These are phyloP conservation scores for Centaurea solstitialis DNA, from an alignment of 129 eudicot species.

Conservation along the genomic window DNA sequence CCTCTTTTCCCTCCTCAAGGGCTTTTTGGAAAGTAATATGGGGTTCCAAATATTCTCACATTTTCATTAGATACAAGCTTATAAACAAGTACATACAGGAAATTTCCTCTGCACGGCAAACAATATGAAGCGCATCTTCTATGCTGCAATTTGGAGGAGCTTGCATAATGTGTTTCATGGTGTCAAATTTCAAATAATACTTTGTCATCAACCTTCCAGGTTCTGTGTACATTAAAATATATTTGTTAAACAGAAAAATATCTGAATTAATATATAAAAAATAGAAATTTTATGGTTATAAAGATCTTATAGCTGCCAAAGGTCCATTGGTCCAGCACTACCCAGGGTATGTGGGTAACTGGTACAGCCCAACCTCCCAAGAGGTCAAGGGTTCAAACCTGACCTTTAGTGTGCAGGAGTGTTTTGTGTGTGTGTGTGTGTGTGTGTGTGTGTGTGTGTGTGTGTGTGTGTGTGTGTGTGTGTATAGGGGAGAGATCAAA, in stretches of 20 bases:
- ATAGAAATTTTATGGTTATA: background rate
- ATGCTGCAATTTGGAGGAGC: constrained; percentile 78
- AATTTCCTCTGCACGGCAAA: constrained; percentile 91
- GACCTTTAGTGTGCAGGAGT: no score
- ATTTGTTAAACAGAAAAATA: background rate
- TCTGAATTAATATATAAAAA: background rate
- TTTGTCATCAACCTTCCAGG: constrained; percentile 98
- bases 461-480: no score
- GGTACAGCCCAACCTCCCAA: no score
- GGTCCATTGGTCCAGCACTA: no score
- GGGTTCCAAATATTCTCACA: background rate
- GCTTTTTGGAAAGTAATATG: background rate
- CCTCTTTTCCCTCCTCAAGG: background rate
- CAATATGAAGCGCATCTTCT: constrained; percentile 80
- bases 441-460: no score
- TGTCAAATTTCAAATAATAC: constrained; percentile 89
- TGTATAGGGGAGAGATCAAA: no score
- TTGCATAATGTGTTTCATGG: constrained; percentile 92
- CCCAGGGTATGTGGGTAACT: no score
- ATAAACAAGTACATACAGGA: constrained; percentile 57
- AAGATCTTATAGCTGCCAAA: background rate
- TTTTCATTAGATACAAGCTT: background rate
- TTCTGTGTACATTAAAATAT: constrained; percentile 49
- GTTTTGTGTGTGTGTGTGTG: no score
- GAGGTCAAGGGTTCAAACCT: no score